phyloP scores from a whole-genome alignment of 2,329 filamentous ascomycete species.

The Neurospora sp. region DNA sequence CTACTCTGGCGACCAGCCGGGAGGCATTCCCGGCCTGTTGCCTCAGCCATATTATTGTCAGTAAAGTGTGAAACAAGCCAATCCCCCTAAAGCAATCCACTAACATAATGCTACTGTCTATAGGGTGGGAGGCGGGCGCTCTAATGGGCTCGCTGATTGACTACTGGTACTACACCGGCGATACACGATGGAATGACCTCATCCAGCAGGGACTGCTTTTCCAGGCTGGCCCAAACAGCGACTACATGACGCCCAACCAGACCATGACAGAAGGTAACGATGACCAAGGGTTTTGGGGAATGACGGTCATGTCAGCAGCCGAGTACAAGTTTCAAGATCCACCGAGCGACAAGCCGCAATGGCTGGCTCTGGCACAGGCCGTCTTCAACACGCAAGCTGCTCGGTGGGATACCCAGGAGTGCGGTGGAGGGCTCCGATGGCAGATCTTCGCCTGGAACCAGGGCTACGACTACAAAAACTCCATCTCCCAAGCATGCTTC shows the following conservation, averaged over 20 bases:
- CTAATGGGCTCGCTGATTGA: slow-evolving; percentile 64
- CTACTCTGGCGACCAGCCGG: slow-evolving; percentile 39
- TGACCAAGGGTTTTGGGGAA: slow-evolving; percentile 66
- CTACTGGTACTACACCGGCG: slow-evolving; percentile 77
- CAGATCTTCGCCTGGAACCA: slow-evolving; percentile 78
- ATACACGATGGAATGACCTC: slow-evolving; percentile 59
- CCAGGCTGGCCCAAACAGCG: slow-evolving; percentile 61
- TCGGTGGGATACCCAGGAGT: slow-evolving; percentile 60
- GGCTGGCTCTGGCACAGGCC: slow-evolving; percentile 64
- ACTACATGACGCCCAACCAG: slow-evolving; percentile 71
- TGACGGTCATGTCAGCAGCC: slow-evolving; percentile 60
- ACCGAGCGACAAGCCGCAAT: slow-evolving; percentile 45
- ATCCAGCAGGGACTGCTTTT: slow-evolving; percentile 58
- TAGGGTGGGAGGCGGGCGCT: slow-evolving; percentile 65
- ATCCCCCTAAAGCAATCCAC: not conserved
- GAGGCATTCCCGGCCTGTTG: slow-evolving; percentile 40
- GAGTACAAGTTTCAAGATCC: slow-evolving; percentile 59
- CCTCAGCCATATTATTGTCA: slow-evolving; percentile 45
- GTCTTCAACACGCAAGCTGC: slow-evolving; percentile 71
- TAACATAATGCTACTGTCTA: not conserved
- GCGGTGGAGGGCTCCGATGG: slow-evolving; percentile 70
- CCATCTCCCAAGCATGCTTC: slow-evolving; percentile 40
- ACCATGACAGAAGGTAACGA: slow-evolving; percentile 62
- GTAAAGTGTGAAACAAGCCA: slow-evolving; percentile 12
- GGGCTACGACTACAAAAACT: slow-evolving; percentile 62